Evolutionary conservation across 2,329 filamentous ascomycete species (phyloP), one percentile per base, ranked within the genome.

Genomic region (Trichoderma gracile): DNA sequence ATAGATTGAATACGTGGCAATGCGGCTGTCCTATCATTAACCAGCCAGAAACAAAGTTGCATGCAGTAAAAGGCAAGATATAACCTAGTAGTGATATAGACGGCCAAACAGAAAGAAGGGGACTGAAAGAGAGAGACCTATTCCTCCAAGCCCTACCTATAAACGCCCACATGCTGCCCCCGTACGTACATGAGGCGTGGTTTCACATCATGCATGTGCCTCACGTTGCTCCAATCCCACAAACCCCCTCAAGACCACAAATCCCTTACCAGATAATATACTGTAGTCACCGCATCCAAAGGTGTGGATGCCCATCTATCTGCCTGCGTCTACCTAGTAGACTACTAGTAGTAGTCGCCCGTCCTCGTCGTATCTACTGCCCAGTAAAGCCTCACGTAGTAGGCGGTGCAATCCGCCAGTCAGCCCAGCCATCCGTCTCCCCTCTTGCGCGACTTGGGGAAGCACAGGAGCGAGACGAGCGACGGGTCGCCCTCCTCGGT

Each of bases 401-500:
- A 30, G 27, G 30, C 27, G 33, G 33, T 38, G 33, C 33, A 38
- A 38, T 38, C 33, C 33, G 3, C 9, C 33, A 52, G 49, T 62
- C 58, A 62, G 27, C 58, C 30, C 27, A 62, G 49, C 58, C 58
- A 62, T 3, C 59, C 58, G 8, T 63, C 58, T 46, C 33, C 38
- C 38, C 27, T 63, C 64, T 63, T 65, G 17, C 59, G 58, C 7
- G 50, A 9, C 58, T 63, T 65, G 10, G 57, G 19, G 30, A 63
- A 52, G 47, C 70, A 76, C 5, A 78, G 59, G 27, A 72, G 69
- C 14, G 70, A 69, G 38, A 76, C 49, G 25, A 78, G 66, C 1
- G 76, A 73, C 58, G 69, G 69, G 21, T 76, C 72, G 1, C 71
- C 72, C 3, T 68, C 66, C 2, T 71, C 68, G 10, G 66, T 47